Base-by-base conservation (phyloP, 1,284 basidiomycete species). In the Lentinula novae-zelandiae region DNA sequence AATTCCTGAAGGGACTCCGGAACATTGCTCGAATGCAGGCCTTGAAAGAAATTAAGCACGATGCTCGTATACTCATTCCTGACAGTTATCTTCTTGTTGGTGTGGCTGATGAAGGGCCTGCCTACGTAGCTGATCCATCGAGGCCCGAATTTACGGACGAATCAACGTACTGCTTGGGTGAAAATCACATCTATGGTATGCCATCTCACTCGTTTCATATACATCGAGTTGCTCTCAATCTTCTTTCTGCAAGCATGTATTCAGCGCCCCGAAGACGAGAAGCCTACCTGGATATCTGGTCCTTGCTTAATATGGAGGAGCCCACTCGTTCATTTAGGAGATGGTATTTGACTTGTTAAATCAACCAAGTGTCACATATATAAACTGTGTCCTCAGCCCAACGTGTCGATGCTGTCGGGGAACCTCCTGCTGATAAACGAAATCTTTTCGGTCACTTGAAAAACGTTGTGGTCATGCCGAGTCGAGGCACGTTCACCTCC, bases 391-490 rank as follows among this genome's bases (percentile, higher is more conserved):
- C 7, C 50, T 67, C 63, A 85, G 89, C 91, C 0, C 87, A 89
- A 73, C 78, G 84, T 51, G 88, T 90, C 0, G 77, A 75, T 60
- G 90, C 90, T 3, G 84, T 92, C 56, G 90, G 90, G 2, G 78
- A 82, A 67, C 89, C 90, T 2, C 89, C 88, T 0, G 71, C 71
- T 22, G 80, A 76, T 44, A 75, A 75, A 68, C 63, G 81, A 13
- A 90, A 87, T 68, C 71, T 84, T 48, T 91, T 90, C 71, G 69
- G 76, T 1, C 75, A 84, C 54, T 69, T 91, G 63, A 84, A 80
- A 67, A 92, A 92, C 66, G 84, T 86, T 8, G 85, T 92, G 1
- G 89, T 92, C 2, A 80, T 93, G 58, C 81, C 90, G 0, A 84
- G 83, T n/a, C 72, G 75, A 57, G 89, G 88, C 85, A 63, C 39